A percentile compares a stretch with the other conserved stretches of the same genome.
Evolutionary conservation across 2,329 filamentous ascomycete species (phyloP).

Genomic region (Didymella pinodella): DNA sequence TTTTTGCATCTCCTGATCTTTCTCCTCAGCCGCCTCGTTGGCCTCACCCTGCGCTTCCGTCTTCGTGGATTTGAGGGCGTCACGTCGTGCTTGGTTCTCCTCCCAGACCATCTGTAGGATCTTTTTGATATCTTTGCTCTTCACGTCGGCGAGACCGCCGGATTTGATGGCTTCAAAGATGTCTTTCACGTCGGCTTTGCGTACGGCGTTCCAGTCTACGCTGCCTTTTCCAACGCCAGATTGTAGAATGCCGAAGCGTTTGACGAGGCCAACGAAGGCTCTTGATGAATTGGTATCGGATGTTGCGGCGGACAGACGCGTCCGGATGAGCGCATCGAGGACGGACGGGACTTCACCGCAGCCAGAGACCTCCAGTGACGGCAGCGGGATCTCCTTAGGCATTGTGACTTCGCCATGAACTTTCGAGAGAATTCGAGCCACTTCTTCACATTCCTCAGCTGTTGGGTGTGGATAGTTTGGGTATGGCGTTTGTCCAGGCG

Average conservation of each 20-base stretch:
- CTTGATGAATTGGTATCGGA: slow-evolving; percentile 67
- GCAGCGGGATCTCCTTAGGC: slow-evolving; percentile 72
- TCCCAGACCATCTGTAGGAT: slow-evolving; percentile 76
- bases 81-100: slow-evolving; percentile 68
- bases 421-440: slow-evolving; percentile 69
- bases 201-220: slow-evolving; percentile 77
- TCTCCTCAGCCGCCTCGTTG: slow-evolving; percentile 59
- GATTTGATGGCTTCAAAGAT: slow-evolving; percentile 73
- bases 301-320: slow-evolving; percentile 68
- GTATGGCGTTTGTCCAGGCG: slow-evolving; percentile 67
- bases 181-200: slow-evolving; percentile 64
- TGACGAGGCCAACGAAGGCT: slow-evolving; percentile 71
- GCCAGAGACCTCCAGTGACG: slow-evolving; percentile 75
- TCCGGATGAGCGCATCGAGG: slow-evolving; percentile 69
- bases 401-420: slow-evolving; percentile 70
- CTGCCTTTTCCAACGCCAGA: slow-evolving; percentile 73
- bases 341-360: slow-evolving; percentile 72
- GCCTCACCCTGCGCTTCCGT: slow-evolving; percentile 53
- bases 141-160: slow-evolving; percentile 75
- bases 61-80: slow-evolving; percentile 54
- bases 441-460: slow-evolving; percentile 71
- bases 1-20: slow-evolving; percentile 64
- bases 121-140: slow-evolving; percentile 75
- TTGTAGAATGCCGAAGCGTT: slow-evolving; percentile 68
- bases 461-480: slow-evolving; percentile 72